Conservation (phyloP, 345 rosid genomes). For the Hevea brasiliensis region DNA sequence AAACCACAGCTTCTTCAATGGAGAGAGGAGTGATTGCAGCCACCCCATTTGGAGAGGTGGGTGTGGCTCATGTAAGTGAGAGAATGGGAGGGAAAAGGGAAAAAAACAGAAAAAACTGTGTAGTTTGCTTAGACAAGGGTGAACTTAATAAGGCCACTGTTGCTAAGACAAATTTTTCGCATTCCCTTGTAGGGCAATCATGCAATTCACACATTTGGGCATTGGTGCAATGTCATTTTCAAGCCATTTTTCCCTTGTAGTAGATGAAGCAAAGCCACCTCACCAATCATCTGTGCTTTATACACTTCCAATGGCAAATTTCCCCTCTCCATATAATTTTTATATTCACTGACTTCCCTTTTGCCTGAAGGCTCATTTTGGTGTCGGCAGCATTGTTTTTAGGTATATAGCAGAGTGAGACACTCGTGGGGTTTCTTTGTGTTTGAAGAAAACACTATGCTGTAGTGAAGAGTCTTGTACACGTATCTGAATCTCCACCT, state of each 20-base stretch:
- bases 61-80: slow-evolving; percentile 39
- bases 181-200: slow-evolving; percentile 46
- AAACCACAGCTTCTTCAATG: slow-evolving; percentile 90
- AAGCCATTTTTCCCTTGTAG: slow-evolving; percentile 44
- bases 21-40: slow-evolving; percentile 88
- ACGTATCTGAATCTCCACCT: slow-evolving; percentile 29
- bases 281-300: slow-evolving; percentile 53
- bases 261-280: slow-evolving; percentile 53
- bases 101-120: slow-evolving; percentile 7
- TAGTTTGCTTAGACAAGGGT: slow-evolving; percentile 47
- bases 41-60: slow-evolving; percentile 66
- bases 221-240: slow-evolving; percentile 68
- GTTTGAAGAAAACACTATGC: slow-evolving; percentile 23
- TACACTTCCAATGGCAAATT: slow-evolving; percentile 38
- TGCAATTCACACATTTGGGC: slow-evolving; percentile 34
- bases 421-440: slow-evolving; percentile 16
- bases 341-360: slow-evolving; percentile 34
- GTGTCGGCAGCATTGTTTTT: not conserved
- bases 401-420: not conserved
- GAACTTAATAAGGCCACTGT: slow-evolving; percentile 21
- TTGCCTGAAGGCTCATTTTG: slow-evolving; percentile 31
- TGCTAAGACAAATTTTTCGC: slow-evolving; percentile 5
- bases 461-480: not conserved
- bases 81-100: not conserved
- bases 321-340: not conserved